phyloP scores from a whole-genome alignment of 2,329 filamentous ascomycete species.

The Aspergillus aculeatinus region DNA sequence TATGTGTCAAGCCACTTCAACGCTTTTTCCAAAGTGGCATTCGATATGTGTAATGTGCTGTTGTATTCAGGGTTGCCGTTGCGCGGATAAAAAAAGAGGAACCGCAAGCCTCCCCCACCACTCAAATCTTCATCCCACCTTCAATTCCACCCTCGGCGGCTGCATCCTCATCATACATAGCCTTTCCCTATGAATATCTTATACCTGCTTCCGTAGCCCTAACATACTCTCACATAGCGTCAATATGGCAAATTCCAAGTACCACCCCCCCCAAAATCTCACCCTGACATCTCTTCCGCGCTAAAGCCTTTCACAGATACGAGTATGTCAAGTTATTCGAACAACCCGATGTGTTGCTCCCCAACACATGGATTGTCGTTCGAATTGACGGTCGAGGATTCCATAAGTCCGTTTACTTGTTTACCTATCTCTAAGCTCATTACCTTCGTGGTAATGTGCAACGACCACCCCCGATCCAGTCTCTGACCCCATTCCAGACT shows the following conservation, averaged over 20 bases:
- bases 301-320: constrained; percentile 59
- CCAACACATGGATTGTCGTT: constrained; percentile 93
- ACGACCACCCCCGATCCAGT: not conserved
- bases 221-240: not conserved
- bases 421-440: not conserved
- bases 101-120: not conserved
- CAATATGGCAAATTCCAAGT: constrained; percentile 21
- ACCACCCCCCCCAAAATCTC: not conserved
- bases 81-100: not conserved
- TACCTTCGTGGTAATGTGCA: not conserved
- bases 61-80: not conserved
- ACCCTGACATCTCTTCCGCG: not conserved
- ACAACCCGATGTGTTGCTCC: constrained; percentile 73
- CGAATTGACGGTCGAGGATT: constrained; percentile 93
- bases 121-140: not conserved
- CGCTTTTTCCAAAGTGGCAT: too few relatives aligned
- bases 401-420: constrained; percentile 66
- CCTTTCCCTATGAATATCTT: not conserved
- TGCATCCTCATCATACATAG: not conserved
- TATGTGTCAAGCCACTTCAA: too few relatives aligned
- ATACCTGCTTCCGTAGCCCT: not conserved
- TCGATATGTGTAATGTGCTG: too few relatives aligned
- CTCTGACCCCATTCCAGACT: constrained; percentile 54
- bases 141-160: not conserved
- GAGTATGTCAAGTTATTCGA: constrained; percentile 94